These are phyloP conservation scores for Camellia japonica DNA, from an alignment of 148 eudicot genomes.

Conservation along the genomic window DNA sequence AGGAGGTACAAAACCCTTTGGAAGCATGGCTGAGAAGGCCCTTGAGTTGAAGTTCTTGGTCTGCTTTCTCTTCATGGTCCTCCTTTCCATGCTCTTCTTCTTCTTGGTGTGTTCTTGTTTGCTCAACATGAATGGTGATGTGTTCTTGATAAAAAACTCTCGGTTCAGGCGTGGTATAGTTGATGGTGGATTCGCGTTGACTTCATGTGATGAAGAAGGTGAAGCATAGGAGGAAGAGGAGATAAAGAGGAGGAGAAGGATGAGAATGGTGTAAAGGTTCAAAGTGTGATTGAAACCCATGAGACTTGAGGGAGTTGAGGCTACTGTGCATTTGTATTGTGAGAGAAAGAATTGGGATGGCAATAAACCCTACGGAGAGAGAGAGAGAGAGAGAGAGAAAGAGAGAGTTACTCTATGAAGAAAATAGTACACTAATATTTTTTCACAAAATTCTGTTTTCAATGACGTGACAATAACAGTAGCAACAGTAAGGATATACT, in stretches of 20 bases:
- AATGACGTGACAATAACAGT: no score
- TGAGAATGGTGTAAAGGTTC: neutral
- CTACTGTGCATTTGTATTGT: neutral
- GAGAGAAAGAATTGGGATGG: neutral
- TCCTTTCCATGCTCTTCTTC: slow-evolving; percentile 8
- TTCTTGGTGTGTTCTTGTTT: neutral
- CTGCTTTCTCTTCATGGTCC: neutral
- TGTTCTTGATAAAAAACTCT: slow-evolving; percentile 18
- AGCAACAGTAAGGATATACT: no score
- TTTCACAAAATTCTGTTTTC: no score
- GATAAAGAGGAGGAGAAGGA: slow-evolving; percentile 4
- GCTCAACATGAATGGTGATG: slow-evolving; percentile 8
- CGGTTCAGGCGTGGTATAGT: neutral
- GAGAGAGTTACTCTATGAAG: neutral
- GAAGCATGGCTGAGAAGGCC: slow-evolving; percentile 43
- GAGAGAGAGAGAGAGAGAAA: neutral
- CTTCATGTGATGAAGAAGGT: slow-evolving; percentile 14
- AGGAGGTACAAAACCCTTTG: slow-evolving; percentile 53
- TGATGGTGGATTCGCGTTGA: neutral
- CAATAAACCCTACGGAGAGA: neutral
- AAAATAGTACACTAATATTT: no score
- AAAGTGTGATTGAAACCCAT: slow-evolving; percentile 13
- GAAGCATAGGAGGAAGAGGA: neutral
- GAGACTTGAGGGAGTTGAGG: neutral
- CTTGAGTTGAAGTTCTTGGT: slow-evolving; percentile 3